Evolutionary conservation across 129 eudicot species (phyloP).

Genomic region (sunflower (Helianthus annuus)): HanXRQr2.0-SUNRISE NC_035433.2:51512637-51513136

Average conservation of each 20-base stretch:
- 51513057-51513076: slow-evolving; percentile 75
- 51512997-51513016: slow-evolving; percentile 88
- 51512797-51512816: slow-evolving; percentile 73
- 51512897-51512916: slow-evolving; percentile 51
- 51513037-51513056: slow-evolving; percentile 79
- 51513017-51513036: slow-evolving; percentile 77
- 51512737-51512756: slow-evolving; percentile 68
- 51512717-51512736: slow-evolving; percentile 67
- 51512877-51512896: slow-evolving; percentile 72
- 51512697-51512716: slow-evolving; percentile 38
- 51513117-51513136: slow-evolving; percentile 77
- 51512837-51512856: slow-evolving; percentile 77
- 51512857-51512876: slow-evolving; percentile 81
- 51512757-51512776: slow-evolving; percentile 70
- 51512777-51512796: slow-evolving; percentile 61
- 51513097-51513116: slow-evolving; percentile 90
- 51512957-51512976: slow-evolving; percentile 72
- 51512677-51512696: slow-evolving; percentile 59
- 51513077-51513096: slow-evolving; percentile 73
- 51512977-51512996: slow-evolving; percentile 86
- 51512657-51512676: slow-evolving; percentile 70
- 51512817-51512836: slow-evolving; percentile 82
- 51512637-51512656: slow-evolving; percentile 65
- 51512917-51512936: slow-evolving; percentile 58
- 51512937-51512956: slow-evolving; percentile 72